These are phyloP conservation scores for Adansonia rubrostipa DNA, from an alignment of 441 rosid genomes.

Conservation along the genomic window DNA sequence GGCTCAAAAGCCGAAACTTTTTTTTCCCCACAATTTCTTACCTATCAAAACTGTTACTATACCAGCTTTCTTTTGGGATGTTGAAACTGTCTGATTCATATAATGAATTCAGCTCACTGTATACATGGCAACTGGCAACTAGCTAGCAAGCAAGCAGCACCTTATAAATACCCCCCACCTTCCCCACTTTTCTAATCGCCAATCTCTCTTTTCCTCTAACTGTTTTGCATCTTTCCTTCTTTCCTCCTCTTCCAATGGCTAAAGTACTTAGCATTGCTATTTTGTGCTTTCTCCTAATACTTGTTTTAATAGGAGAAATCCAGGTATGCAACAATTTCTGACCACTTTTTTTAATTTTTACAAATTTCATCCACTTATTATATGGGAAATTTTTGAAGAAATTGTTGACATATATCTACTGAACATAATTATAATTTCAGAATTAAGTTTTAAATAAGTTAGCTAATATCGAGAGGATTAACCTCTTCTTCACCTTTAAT, in stretches of 20 bases:
- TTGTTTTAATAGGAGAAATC: slow-evolving; percentile 27
- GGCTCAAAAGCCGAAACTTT: not conserved
- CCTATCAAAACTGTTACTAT: not conserved
- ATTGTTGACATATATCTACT: not conserved
- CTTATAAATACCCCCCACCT: slow-evolving; percentile 21
- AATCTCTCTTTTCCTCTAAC: not conserved
- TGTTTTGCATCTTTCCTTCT: not conserved
- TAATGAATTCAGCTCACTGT: slow-evolving; percentile 1
- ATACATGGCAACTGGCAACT: slow-evolving; percentile 6
- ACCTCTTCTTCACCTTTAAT: too few relatives aligned
- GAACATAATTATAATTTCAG: not conserved
- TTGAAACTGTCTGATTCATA: slow-evolving; percentile 15
- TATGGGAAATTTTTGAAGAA: not conserved
- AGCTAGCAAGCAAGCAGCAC: not conserved
- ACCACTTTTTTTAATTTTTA: not conserved
- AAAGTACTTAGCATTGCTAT: not conserved
- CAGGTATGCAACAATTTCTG: slow-evolving; percentile 8
- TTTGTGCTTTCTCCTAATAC: slow-evolving; percentile 15
- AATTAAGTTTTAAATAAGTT: not conserved
- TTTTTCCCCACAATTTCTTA: not conserved
- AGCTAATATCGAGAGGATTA: too few relatives aligned
- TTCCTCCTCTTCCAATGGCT: slow-evolving; percentile 20
- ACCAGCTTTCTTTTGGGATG: not conserved
- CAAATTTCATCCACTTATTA: not conserved
- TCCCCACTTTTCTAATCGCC: not conserved